Evolutionary conservation across 2,329 filamentous ascomycete genomes (phyloP).

Genomic region (Colletotrichum sp.): DNA sequence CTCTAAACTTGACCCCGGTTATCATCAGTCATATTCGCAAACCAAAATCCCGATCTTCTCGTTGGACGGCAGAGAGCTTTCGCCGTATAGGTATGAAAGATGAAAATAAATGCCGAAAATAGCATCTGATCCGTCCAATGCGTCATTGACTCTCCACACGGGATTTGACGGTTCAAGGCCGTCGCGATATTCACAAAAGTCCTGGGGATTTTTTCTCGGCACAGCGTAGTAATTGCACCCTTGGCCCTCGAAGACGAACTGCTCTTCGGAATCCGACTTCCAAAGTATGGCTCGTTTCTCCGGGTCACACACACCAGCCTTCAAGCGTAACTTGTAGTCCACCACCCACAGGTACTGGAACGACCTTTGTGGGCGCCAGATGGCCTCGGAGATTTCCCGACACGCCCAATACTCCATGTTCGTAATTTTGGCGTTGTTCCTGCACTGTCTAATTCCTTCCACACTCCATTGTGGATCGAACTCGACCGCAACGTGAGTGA

Average conservation of each 20-base stretch:
- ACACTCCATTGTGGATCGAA: neutral
- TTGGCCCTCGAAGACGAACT: neutral
- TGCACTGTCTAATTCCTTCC: neutral
- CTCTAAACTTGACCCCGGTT: neutral
- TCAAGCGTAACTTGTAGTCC: neutral
- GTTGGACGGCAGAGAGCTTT: fast-evolving
- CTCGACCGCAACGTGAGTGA: neutral
- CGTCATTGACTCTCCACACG: fast-evolving
- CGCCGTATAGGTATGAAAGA: neutral
- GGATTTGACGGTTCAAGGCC: neutral
- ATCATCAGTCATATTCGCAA: neutral
- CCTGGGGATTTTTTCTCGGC: neutral
- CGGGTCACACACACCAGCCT: fast-evolving
- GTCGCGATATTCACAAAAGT: neutral
- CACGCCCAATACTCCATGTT: fast-evolving
- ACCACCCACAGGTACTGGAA: neutral
- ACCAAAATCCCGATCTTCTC: neutral
- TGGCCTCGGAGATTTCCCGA: fast-evolving
- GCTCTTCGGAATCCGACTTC: neutral
- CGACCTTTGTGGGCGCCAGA: fast-evolving
- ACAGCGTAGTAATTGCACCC: neutral
- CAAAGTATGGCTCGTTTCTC: neutral
- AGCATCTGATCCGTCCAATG: neutral
- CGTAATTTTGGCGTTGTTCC: neutral
- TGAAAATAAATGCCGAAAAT: neutral